Base-by-base conservation (phyloP, 2,329 filamentous ascomycete genomes). In the Xylaria sp. region DNA sequence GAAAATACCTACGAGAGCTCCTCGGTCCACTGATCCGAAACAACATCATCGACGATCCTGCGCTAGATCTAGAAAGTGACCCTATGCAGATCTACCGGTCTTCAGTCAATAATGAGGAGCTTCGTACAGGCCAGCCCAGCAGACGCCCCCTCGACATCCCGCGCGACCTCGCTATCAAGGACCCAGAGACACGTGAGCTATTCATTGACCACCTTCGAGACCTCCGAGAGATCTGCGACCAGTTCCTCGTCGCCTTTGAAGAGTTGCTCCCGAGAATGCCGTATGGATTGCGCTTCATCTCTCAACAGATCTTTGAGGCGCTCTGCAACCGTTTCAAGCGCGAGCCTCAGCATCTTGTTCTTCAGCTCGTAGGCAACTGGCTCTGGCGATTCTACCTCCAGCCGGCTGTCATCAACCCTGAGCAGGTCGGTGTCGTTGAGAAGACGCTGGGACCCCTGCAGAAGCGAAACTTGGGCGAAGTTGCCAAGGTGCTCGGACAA, bases 41-140 rank as follows among this genome's bases (percentile, higher is more conserved):
- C 71, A 93, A 94, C 70, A 92, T 99, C 69, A 87, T 97, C 57
- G 94, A 96, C 57, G 94, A 97, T 67, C 87, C 92, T 10, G 88
- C 88, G 4, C 80, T 99, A 39, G 93, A 99, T 72, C 80, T 99
- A 30, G 94, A 99, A 75, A 97, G 93, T 72, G 94, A 99, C 70
- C 94, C 94, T 0, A 88, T 97, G 79, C 93, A 97, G 68, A 99
- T 99, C 59, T 97, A 99, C 75, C 86, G 90, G 48, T 94, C 92
- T 4, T 88, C 91, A 11, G 95, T 99, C 76, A 97, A 95, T 77
- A 96, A 99, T 68, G 93, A 97, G 74, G 94, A 99, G 75, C 84
- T 99, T 23, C 87, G 91, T 16, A 99, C 94, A 0, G 94, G 94
- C 3, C 85, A 86, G 65, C 86, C 91, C 18, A 96, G 92, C 72